phyloP scores from a whole-genome alignment of 23 red algal species.

The Gracilaria caudata region DNA sequence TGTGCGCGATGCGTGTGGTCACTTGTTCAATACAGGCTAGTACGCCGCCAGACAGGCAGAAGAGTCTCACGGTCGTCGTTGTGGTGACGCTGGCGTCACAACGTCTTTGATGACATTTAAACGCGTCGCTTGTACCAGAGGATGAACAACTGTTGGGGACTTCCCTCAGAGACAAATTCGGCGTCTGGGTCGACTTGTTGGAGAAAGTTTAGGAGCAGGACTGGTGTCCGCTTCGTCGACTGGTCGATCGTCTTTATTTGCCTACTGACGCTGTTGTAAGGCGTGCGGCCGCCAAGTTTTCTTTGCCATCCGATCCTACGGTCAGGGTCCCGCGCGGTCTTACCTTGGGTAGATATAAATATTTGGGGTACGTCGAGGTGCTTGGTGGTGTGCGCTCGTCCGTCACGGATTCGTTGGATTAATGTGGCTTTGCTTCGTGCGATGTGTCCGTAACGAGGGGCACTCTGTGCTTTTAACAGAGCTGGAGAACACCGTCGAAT shows the following conservation, averaged over 20 bases:
- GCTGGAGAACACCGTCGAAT: conserved; percentile 85
- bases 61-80: conserved; percentile 63
- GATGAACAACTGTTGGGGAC: conserved; percentile 94
- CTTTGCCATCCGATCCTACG: conserved; percentile 34
- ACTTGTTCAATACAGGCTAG: conserved; percentile 48
- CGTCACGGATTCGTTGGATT: conserved; percentile 68
- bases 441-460: conserved; percentile 71
- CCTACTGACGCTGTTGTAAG: conserved; percentile 8
- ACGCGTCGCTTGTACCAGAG: conserved; percentile 92
- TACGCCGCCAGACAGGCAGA: conserved; percentile 19
- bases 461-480: conserved; percentile 49
- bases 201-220: conserved; percentile 58
- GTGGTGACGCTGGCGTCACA: too few species aligned
- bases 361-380: conserved; percentile 97
- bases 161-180: conserved; percentile 84
- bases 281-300: not conserved
- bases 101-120: conserved; percentile 97
- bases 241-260: conserved; percentile 10
- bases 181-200: conserved; percentile 88
- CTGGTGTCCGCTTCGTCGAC: conserved; percentile 51
- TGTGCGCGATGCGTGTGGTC: conserved; percentile 70
- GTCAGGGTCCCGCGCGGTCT: conserved; percentile 55
- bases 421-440: conserved; percentile 75
- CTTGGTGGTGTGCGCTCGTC: conserved; percentile 86
- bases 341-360: conserved; percentile 96